Conservation (phyloP, 1,284 basidiomycete genomes). For the Leccinum subrobustum region DNA sequence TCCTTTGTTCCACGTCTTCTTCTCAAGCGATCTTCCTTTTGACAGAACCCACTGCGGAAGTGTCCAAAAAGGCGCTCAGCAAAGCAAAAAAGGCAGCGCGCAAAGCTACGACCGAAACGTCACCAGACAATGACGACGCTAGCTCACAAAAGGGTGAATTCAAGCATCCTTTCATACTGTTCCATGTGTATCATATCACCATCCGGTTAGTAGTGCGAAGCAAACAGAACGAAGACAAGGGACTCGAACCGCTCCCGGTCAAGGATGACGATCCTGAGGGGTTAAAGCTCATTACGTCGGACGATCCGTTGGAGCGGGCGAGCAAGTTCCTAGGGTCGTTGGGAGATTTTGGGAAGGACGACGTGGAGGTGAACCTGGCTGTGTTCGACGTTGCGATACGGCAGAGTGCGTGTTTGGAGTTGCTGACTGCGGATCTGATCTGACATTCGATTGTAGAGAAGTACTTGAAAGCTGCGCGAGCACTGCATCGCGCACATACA, state of each 20-base stretch:
- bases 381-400: conserved; percentile 81
- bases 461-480: conserved; percentile 75
- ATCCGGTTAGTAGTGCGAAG: conserved; percentile 24
- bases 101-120: conserved; percentile 64
- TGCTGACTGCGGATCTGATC: conserved; percentile 11
- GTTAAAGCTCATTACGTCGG: conserved; percentile 59
- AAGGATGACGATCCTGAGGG: conserved; percentile 89
- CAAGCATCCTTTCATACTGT: conserved; percentile 21
- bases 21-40: conserved; percentile 23
- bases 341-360: conserved; percentile 47
- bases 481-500: conserved; percentile 59
- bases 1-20: conserved; percentile 29
- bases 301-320: conserved; percentile 78
- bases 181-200: conserved; percentile 15
- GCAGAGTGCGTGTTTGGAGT: conserved; percentile 46
- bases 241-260: conserved; percentile 55
- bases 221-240: conserved; percentile 68
- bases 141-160: conserved; percentile 40
- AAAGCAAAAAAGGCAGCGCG: conserved; percentile 85
- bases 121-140: conserved; percentile 44
- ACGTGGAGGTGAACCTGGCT: conserved; percentile 72
- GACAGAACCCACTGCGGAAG: conserved; percentile 55
- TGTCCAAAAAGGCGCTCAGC: conserved; percentile 81
- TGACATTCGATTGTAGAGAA: conserved; percentile 55
- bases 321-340: conserved; percentile 74